phyloP scores from a whole-genome alignment of 192 early-diverging fungal genomes.

The Rhizophlyctis rosea region DNA sequence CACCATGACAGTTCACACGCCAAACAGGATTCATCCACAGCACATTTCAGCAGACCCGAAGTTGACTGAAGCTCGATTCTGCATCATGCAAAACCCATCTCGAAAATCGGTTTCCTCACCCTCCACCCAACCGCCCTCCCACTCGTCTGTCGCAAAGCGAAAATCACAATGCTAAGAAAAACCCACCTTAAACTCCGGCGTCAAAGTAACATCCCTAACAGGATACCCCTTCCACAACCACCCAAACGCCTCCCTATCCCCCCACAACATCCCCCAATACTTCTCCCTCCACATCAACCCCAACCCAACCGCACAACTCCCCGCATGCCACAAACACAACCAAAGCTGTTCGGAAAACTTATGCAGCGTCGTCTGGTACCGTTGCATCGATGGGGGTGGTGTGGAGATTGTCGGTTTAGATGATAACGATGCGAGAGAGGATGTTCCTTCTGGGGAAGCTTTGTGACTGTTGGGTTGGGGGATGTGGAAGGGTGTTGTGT shows the following conservation, averaged over 20 bases:
- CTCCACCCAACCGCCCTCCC: not conserved
- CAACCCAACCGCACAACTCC: constrained; percentile 38
- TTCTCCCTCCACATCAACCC: constrained; percentile 5
- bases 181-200: constrained; percentile 40
- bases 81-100: not conserved
- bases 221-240: constrained; percentile 38
- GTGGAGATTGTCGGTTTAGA: not conserved
- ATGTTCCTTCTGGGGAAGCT: no score
- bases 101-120: no score
- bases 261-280: constrained; percentile 33
- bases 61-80: not conserved
- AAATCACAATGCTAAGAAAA: not conserved
- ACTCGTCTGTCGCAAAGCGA: not conserved
- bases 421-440: no score
- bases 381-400: not conserved
- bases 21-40: not conserved
- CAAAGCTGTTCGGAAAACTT: constrained; percentile 56
- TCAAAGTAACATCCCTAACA: not conserved
- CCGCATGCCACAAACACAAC: constrained; percentile 41
- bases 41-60: not conserved
- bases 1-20: not conserved
- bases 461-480: no score
- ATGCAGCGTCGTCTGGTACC: not conserved
- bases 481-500: no score
- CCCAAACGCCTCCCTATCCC: constrained; percentile 33